Percentiles rank a stretch among this genome's conserved stretches.
Evolutionary conservation across 345 rosid genomes (phyloP).

Genomic region (Trapa incisa): DNA sequence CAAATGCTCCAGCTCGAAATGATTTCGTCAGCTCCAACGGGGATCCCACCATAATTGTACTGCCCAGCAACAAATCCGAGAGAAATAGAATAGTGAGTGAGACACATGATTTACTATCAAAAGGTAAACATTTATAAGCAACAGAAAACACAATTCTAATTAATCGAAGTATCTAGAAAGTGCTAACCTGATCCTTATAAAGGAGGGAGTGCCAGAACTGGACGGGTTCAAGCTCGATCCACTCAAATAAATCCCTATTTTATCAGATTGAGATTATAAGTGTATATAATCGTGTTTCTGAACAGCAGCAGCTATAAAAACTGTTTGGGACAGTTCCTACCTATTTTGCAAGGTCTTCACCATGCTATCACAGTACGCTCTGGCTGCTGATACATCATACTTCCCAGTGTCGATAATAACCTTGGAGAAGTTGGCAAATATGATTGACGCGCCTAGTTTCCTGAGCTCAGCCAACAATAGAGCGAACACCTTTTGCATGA

Average conservation of each 20-base stretch:
- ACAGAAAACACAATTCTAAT: not conserved
- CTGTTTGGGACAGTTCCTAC: constrained; percentile 19
- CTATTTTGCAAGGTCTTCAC: constrained; percentile 60
- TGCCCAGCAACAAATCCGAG: constrained; percentile 10
- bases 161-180: not conserved
- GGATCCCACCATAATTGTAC: constrained; percentile 87
- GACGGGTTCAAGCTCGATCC: constrained; percentile 76
- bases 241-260: constrained; percentile 67
- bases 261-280: constrained; percentile 14
- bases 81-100: not conserved
- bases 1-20: constrained; percentile 85
- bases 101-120: not conserved
- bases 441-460: constrained; percentile 80
- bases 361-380: constrained; percentile 81
- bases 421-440: constrained; percentile 86
- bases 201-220: constrained; percentile 87
- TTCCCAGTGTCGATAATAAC: constrained; percentile 79
- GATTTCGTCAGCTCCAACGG: constrained; percentile 52
- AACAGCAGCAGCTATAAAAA: constrained; percentile 4
- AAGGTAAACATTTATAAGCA: not conserved
- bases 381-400: constrained; percentile 55
- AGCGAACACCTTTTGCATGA: constrained; percentile 97
- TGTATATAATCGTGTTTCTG: constrained; percentile 6
- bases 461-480: constrained; percentile 82
- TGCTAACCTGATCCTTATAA: constrained; percentile 86